Conservation (phyloP, 202 grass and related monocot genomes). For the Carex arenaria region DNA sequence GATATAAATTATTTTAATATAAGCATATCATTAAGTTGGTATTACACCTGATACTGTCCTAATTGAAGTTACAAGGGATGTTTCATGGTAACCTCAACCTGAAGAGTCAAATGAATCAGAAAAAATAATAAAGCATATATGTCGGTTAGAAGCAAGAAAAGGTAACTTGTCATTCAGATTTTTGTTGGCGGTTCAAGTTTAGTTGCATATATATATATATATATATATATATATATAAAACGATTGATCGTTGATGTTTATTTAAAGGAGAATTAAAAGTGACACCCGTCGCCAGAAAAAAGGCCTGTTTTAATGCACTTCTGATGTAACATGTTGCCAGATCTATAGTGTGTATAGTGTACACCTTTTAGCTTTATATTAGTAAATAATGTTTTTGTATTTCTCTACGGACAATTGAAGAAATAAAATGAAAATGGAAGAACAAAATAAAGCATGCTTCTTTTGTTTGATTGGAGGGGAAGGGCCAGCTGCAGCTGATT, state of each 20-base stretch:
- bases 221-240: slow-evolving; percentile 26
- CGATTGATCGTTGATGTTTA: background rate
- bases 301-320: background rate
- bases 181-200: slow-evolving; percentile 14
- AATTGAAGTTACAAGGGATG: slow-evolving; percentile 3
- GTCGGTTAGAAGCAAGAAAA: background rate
- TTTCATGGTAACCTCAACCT: background rate
- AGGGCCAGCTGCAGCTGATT: too few relatives aligned
- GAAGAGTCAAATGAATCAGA: slow-evolving; percentile 5
- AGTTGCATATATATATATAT: slow-evolving; percentile 19
- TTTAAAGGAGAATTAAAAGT: background rate
- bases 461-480: too few relatives aligned
- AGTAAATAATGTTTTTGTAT: background rate
- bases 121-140: background rate
- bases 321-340: background rate
- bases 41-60: slow-evolving; percentile 10
- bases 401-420: background rate
- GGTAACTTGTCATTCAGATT: slow-evolving; percentile 4
- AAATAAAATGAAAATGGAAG: background rate
- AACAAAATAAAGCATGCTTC: background rate
- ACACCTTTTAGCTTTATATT: background rate
- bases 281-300: background rate
- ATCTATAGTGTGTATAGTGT: background rate
- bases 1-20: background rate
- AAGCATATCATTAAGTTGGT: background rate